phyloP scores from a whole-genome alignment of 768 basidiomycete species.

The Cantharellus anzutake region DNA sequence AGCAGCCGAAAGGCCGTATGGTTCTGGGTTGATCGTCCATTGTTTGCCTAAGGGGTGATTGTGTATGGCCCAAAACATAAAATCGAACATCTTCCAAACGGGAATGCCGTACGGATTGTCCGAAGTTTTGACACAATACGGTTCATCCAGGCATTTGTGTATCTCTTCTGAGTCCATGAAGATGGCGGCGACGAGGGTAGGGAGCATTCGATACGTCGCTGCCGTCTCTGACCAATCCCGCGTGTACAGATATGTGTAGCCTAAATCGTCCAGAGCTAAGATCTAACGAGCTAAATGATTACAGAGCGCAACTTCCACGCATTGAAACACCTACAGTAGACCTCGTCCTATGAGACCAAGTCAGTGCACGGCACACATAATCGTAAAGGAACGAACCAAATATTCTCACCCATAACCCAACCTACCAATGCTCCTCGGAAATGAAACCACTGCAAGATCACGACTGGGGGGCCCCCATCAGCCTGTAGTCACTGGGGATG shows the following conservation, averaged over 20 bases:
- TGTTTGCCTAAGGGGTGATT: background rate
- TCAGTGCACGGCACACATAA: background rate
- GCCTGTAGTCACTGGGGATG: background rate
- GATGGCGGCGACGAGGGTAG: background rate
- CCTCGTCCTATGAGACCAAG: background rate
- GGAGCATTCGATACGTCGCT: slow-evolving; percentile 1
- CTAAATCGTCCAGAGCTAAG: background rate
- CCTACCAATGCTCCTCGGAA: background rate
- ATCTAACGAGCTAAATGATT: background rate
- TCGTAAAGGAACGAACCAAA: slow-evolving; percentile 1
- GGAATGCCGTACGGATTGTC: background rate
- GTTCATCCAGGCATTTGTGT: background rate
- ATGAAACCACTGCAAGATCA: background rate
- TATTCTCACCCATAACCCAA: slow-evolving; percentile 1
- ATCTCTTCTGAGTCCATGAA: background rate
- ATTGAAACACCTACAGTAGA: background rate
- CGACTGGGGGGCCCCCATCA: background rate
- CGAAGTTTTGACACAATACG: background rate
- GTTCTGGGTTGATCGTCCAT: slow-evolving; percentile 3
- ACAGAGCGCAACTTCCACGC: background rate
- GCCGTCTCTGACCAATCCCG: background rate
- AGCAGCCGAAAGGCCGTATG: background rate
- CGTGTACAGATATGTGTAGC: slow-evolving; percentile 1
- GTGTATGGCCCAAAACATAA: background rate
- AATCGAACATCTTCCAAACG: slow-evolving; percentile 2